phyloP scores from a whole-genome alignment of 257 asterid genomes.

The Jacaranda copaia region DNA sequence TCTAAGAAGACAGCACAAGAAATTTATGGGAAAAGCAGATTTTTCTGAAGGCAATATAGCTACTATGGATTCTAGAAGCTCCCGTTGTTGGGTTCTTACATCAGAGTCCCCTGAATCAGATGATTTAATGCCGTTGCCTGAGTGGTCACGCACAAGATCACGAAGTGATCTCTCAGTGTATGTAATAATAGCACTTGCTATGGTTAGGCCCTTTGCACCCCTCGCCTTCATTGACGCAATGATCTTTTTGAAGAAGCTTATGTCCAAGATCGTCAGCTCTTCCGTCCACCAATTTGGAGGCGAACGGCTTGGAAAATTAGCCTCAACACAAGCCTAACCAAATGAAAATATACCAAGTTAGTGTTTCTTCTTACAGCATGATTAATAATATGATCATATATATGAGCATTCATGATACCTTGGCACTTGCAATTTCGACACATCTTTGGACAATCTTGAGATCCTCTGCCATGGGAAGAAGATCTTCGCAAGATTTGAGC shows the following conservation, averaged over 20 bases:
- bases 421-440: constrained; percentile 80
- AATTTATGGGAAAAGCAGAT: constrained; percentile 77
- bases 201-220: constrained; percentile 80
- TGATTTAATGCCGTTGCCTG: constrained; percentile 58
- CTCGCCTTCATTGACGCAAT: constrained; percentile 66
- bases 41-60: constrained; percentile 69
- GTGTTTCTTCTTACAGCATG: too few relatives aligned
- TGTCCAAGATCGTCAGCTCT: constrained; percentile 79
- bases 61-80: constrained; percentile 76
- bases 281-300: constrained; percentile 99
- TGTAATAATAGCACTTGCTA: constrained; percentile 83
- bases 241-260: constrained; percentile 67
- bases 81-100: constrained; percentile 59
- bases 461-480: constrained; percentile 85
- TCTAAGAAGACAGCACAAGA: constrained; percentile 86
- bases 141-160: constrained; percentile 83
- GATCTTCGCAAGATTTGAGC: constrained; percentile 82
- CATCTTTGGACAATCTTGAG: constrained; percentile 75
- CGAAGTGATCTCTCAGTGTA: constrained; percentile 78
- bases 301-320: constrained; percentile 94
- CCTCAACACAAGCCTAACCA: constrained; percentile 84
- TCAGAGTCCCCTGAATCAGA: constrained; percentile 46
- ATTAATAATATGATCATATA: too few relatives aligned
- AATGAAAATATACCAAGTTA: neutral
- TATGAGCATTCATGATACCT: constrained; percentile 50